Evolutionary conservation across 2,329 filamentous ascomycete species (phyloP), one percentile per base, ranked within the genome.

Genomic region (Exophiala sideris): DNA sequence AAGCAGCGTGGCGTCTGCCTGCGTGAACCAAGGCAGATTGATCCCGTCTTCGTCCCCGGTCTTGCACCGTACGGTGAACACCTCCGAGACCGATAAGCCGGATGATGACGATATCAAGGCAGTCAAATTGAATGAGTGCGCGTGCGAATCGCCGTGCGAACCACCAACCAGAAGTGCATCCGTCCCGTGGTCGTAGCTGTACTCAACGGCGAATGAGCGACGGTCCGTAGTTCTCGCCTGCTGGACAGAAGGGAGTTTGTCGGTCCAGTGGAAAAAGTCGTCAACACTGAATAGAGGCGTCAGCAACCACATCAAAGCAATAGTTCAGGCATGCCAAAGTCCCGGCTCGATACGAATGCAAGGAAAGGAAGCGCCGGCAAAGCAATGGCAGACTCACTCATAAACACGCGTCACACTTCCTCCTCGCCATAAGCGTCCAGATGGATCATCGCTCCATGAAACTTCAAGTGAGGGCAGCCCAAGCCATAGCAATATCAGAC

Each of bases 21-120:
- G 20, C 5, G 46, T 18, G 32, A 57, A 57, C 50, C 50, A 53
- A 12, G 54, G 54, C 38, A 54, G 11, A 29, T 50, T 54, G 41
- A 50, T 48, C 12, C 50, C 54, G 14, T 53, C 54, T 7, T 48
- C 18, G 38, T 53, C 54, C 11, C 50, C 54, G 6, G 50, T 48
- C 41, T 53, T 53, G 46, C 41, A 50, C 1, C 12, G 45, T 16
- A 53, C 38, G n/a, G 20, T 35, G 34, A 57, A 50, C 5, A 41
- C 34, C 3, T 21, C 20, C 21, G 41, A 50, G 3, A 35, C 21
- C 14, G n/a, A 52, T 32, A 12, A 5, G 10, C 5, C 1, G 10
- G 35, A 38, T 16, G 35, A 38, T 16, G 14, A 3, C 6, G 35
- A 6, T 5, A 38, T 1, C 35, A 38, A 16, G 11, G 11, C 35